phyloP scores from a whole-genome alignment of 78 protist species.

The Cavenderia fasciculata region DNA sequence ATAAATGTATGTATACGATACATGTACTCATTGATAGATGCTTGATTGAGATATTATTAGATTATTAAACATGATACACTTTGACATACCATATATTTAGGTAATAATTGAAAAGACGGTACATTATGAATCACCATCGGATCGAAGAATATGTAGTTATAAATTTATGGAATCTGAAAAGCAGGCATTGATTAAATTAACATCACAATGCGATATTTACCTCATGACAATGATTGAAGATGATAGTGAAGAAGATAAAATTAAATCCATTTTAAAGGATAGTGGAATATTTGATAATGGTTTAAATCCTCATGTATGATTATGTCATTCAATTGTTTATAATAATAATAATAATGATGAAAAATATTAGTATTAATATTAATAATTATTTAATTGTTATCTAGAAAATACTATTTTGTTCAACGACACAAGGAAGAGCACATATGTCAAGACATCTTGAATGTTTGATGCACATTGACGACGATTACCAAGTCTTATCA shows the following conservation, averaged over 20 bases:
- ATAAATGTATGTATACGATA: slow-evolving; percentile 23
- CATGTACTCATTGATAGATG: not conserved
- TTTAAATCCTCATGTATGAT: slow-evolving; percentile 41
- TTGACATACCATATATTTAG: too few species aligned
- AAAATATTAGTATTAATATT: too few species aligned
- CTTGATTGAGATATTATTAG: not conserved
- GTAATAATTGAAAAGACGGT: slow-evolving; percentile 56
- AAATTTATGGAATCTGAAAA: slow-evolving; percentile 59
- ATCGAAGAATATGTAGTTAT: slow-evolving; percentile 14
- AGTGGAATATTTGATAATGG: slow-evolving; percentile 56
- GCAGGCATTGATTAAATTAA: slow-evolving; percentile 12
- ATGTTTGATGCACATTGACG: slow-evolving; percentile 31
- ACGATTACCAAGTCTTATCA: slow-evolving; percentile 21
- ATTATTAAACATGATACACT: too few species aligned
- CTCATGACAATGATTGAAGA: slow-evolving; percentile 25
- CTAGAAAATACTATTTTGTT: slow-evolving; percentile 53
- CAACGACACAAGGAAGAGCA: slow-evolving; percentile 73
- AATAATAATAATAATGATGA: too few species aligned
- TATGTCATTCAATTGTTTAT: not conserved
- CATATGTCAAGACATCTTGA: slow-evolving; percentile 67
- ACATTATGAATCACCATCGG: slow-evolving; percentile 56
- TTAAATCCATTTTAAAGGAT: not conserved
- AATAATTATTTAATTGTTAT: too few species aligned
- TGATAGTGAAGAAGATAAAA: slow-evolving; percentile 32
- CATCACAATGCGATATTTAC: slow-evolving; percentile 43